Percentiles rank a stretch among this genome's conserved stretches.
phyloP scores from a whole-genome alignment of 2,329 filamentous ascomycete species.

The Dactylellina sp. region DNA sequence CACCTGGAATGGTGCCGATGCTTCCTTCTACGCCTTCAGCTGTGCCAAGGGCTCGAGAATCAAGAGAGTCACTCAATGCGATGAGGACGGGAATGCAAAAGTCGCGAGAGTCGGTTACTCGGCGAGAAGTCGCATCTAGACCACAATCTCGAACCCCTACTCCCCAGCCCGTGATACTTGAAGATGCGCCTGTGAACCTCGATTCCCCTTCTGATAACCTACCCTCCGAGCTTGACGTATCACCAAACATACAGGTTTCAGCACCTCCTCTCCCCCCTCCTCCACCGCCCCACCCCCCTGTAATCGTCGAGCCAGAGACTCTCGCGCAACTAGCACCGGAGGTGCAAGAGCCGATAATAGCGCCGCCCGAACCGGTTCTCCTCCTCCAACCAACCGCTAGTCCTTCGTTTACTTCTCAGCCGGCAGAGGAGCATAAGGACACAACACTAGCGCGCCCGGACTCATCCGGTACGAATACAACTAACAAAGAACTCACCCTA shows the following conservation, averaged over 20 bases:
- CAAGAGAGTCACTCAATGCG: constrained; percentile 60
- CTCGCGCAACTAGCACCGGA: constrained; percentile 29
- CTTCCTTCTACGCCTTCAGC: constrained; percentile 71
- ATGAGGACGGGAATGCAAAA: constrained; percentile 55
- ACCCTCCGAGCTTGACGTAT: constrained; percentile 1
- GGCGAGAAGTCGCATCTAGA: constrained; percentile 22
- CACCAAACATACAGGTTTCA: neutral
- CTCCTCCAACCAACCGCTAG: constrained; percentile 14
- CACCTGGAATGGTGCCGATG: constrained; percentile 84
- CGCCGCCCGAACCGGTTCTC: constrained; percentile 50
- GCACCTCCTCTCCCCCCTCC: constrained; percentile 23
- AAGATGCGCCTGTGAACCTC: constrained; percentile 6
- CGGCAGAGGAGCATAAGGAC: constrained; percentile 49
- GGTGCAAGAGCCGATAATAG: constrained; percentile 34
- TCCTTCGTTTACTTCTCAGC: constrained; percentile 7
- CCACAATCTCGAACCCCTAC: constrained; percentile 34
- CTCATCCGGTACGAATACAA: constrained; percentile 55
- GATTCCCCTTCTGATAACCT: constrained; percentile 7
- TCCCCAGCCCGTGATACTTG: constrained; percentile 31
- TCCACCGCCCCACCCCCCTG: constrained; percentile 18
- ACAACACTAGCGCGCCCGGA: constrained; percentile 43
- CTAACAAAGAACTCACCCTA: constrained; percentile 87
- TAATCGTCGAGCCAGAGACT: constrained; percentile 56
- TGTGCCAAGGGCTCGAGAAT: constrained; percentile 59
- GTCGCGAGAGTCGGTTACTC: constrained; percentile 16